Evolutionary conservation across 1,139 yeast species (phyloP).

Genomic region (Geotrichum klebahnii): DNA sequence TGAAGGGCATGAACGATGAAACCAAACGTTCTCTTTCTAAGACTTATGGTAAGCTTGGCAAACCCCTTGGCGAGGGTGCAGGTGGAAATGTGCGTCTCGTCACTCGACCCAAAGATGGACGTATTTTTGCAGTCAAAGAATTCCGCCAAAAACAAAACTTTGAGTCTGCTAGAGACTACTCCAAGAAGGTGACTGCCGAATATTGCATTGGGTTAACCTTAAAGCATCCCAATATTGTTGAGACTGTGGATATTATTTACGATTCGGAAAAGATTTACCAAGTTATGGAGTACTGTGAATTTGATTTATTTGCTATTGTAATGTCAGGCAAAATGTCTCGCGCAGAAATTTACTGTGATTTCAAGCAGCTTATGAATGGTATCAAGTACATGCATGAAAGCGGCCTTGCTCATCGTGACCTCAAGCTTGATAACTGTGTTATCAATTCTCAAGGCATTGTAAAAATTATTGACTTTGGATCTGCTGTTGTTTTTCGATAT

Average conservation of each 20-base stretch:
- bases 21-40: constrained; percentile 53
- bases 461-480: constrained; percentile 88
- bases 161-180: constrained; percentile 81
- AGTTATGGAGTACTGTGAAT: constrained; percentile 94
- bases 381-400: constrained; percentile 77
- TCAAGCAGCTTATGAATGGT: constrained; percentile 80
- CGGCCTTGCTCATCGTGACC: constrained; percentile 89
- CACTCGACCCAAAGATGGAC: constrained; percentile 61
- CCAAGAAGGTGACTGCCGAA: constrained; percentile 91
- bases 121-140: constrained; percentile 86
- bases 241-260: constrained; percentile 85
- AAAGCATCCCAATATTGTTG: constrained; percentile 85
- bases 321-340: constrained; percentile 91
- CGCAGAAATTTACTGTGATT: constrained; percentile 83
- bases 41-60: constrained; percentile 77
- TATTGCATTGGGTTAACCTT: constrained; percentile 91
- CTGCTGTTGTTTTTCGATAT: constrained; percentile 87
- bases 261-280: constrained; percentile 84
- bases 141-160: constrained; percentile 72
- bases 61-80: constrained; percentile 90
- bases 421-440: constrained; percentile 90
- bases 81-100: constrained; percentile 88
- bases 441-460: constrained; percentile 80
- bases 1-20: constrained; percentile 14
- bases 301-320: constrained; percentile 87